Evolutionary conservation across 352 stramenopile genomes (phyloP).

Genomic region (Pythium coloratum): DNA sequence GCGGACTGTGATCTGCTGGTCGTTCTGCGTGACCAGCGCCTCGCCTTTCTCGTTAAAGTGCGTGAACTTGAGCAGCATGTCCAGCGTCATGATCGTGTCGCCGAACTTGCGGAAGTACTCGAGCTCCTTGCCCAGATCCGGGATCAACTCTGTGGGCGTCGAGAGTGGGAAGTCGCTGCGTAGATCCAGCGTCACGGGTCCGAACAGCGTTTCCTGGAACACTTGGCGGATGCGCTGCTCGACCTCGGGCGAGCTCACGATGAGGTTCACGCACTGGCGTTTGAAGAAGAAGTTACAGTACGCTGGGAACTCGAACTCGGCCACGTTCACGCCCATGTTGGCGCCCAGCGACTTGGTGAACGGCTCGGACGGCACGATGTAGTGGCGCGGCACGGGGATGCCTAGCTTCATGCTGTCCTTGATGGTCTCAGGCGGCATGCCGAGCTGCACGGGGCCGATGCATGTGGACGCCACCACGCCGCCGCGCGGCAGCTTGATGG

Average conservation of each 20-base stretch:
- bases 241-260: conserved; percentile 76
- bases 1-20: conserved; percentile 64
- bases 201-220: conserved; percentile 90
- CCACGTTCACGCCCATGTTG: conserved; percentile 95
- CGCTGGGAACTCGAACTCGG: conserved; percentile 97
- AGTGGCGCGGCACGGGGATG: conserved; percentile 91
- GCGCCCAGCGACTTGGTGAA: conserved; percentile 94
- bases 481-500: conserved; percentile 69
- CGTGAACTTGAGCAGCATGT: conserved; percentile 89
- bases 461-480: conserved; percentile 76
- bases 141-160: conserved; percentile 54
- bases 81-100: conserved; percentile 86
- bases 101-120: conserved; percentile 91
- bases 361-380: conserved; percentile 94
- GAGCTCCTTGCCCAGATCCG: conserved; percentile 82
- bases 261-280: conserved; percentile 82
- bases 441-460: conserved; percentile 85
- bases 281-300: conserved; percentile 98
- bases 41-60: conserved; percentile 75
- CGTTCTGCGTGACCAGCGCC: conserved; percentile 54
- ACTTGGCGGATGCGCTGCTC: conserved; percentile 83
- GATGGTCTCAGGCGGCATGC: conserved; percentile 97
- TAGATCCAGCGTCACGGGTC: conserved; percentile 71
- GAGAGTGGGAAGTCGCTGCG: conserved; percentile 68
- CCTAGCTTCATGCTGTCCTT: conserved; percentile 96